A percentile compares a stretch with the other conserved stretches of the same genome.
Conservation (phyloP, 2,329 filamentous ascomycete species). For the Juglanconis oblonga region DNA sequence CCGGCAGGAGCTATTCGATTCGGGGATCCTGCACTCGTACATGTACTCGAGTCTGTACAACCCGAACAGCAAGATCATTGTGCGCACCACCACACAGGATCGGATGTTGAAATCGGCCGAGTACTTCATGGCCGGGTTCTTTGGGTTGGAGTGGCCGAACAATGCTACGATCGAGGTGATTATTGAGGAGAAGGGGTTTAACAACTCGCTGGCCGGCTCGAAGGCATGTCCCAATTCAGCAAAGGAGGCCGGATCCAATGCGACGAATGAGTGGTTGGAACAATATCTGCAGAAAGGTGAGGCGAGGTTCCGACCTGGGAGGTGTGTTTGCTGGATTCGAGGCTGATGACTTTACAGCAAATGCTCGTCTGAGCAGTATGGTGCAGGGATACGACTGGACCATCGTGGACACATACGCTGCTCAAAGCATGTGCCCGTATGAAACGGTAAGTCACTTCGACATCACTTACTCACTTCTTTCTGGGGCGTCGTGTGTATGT, state of each 20-base stretch:
- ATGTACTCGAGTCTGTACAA: constrained; percentile 71
- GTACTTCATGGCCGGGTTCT: constrained; percentile 77
- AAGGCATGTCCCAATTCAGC: constrained; percentile 63
- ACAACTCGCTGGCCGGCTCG: constrained; percentile 70
- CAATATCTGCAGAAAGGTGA: constrained; percentile 62
- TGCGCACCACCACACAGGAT: constrained; percentile 71
- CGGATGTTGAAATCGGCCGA: constrained; percentile 76
- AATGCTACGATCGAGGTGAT: constrained; percentile 72
- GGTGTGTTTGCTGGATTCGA: background rate
- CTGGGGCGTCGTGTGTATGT: background rate
- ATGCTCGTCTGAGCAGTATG: constrained; percentile 54
- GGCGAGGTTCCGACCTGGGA: constrained; percentile 14
- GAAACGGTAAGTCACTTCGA: constrained; percentile 53
- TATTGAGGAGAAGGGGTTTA: constrained; percentile 61
- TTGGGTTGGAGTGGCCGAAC: constrained; percentile 69
- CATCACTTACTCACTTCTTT: background rate
- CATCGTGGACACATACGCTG: constrained; percentile 60
- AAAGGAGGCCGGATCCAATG: constrained; percentile 51
- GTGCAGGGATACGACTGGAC: constrained; percentile 62
- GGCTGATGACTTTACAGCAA: constrained; percentile 38
- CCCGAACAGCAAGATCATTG: constrained; percentile 68
- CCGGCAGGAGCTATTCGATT: constrained; percentile 70
- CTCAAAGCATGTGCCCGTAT: constrained; percentile 72
- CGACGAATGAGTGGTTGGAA: constrained; percentile 56
- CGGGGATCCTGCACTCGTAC: constrained; percentile 65